A percentile compares a stretch with the other conserved stretches of the same genome.
Evolutionary conservation across 176 grass and related monocot genomes (phyloP).

Genomic region (Cymbopogon citratus): DNA sequence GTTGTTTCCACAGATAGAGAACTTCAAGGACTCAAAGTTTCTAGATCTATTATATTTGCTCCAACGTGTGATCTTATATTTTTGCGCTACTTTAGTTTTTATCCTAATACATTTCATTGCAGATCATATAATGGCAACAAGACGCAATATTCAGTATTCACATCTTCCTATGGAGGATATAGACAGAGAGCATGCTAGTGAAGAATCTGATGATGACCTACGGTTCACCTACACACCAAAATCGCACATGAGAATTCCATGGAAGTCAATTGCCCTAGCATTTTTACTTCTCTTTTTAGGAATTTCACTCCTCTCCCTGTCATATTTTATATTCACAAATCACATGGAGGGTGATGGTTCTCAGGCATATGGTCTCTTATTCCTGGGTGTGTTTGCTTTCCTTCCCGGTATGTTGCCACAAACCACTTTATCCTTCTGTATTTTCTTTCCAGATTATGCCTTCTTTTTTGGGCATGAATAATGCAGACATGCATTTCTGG

Average conservation of each 20-base stretch:
- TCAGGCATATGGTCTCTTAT: conserved; percentile 54
- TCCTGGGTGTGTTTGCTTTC: conserved; percentile 58
- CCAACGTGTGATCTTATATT: not conserved
- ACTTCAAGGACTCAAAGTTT: not conserved
- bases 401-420: conserved; percentile 58
- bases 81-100: not conserved
- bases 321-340: conserved; percentile 54
- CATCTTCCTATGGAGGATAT: conserved; percentile 34
- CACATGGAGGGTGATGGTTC: conserved; percentile 65
- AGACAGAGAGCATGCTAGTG: not conserved
- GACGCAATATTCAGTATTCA: conserved; percentile 40
- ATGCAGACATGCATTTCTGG: not conserved
- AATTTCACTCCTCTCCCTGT: conserved; percentile 42
- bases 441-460: not conserved
- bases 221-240: conserved; percentile 52
- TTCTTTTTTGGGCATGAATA: not conserved
- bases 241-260: conserved; percentile 43
- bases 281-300: conserved; percentile 49
- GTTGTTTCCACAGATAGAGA: not conserved
- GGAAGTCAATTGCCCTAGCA: conserved; percentile 68
- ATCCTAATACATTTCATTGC: not conserved
- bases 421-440: not conserved
- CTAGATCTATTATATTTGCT: not conserved
- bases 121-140: conserved; percentile 41
- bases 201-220: conserved; percentile 18